Evolutionary conservation across 129 eudicot genomes (phyloP).

Genomic region (Chrysanthemum seticuspe): DNA sequence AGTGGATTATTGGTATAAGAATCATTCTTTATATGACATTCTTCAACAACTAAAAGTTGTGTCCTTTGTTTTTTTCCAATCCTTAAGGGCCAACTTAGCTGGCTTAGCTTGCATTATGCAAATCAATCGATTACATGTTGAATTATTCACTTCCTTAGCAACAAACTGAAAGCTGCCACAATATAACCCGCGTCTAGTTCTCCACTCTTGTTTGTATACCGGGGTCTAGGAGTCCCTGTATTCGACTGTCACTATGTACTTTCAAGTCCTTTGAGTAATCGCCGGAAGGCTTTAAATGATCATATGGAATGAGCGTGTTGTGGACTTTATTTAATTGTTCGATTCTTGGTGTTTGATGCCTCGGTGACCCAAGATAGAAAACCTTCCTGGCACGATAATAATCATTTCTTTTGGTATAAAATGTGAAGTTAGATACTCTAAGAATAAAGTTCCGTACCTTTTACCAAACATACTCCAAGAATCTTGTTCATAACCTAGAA

Average conservation of each 20-base stretch:
- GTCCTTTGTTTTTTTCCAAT: conserved; percentile 24
- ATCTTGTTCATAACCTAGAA: too few species aligned
- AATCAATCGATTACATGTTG: conserved; percentile 12
- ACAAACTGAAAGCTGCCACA: too few species aligned
- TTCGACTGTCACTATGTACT: neutral
- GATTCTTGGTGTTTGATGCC: too few species aligned
- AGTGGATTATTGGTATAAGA: conserved; percentile 29
- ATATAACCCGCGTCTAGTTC: neutral
- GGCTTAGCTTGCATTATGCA: conserved; percentile 29
- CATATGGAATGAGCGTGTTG: too few species aligned
- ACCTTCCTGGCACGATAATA: too few species aligned
- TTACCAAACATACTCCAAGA: too few species aligned
- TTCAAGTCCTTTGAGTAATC: neutral
- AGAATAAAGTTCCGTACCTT: too few species aligned
- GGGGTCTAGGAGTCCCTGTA: neutral
- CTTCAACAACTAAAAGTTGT: conserved; percentile 12
- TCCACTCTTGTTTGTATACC: neutral
- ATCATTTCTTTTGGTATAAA: too few species aligned
- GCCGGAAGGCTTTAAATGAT: neutral
- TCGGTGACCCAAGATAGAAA: too few species aligned
- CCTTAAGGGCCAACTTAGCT: conserved; percentile 26
- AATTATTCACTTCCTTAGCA: conserved; percentile 11
- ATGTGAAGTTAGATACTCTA: too few species aligned
- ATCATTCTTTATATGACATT: conserved; percentile 12
- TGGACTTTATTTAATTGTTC: too few species aligned